A percentile compares a stretch with the other conserved stretches of the same genome.
phyloP scores from a whole-genome alignment of 495 filamentous ascomycete species.

The Talaromyces ruber region DNA sequence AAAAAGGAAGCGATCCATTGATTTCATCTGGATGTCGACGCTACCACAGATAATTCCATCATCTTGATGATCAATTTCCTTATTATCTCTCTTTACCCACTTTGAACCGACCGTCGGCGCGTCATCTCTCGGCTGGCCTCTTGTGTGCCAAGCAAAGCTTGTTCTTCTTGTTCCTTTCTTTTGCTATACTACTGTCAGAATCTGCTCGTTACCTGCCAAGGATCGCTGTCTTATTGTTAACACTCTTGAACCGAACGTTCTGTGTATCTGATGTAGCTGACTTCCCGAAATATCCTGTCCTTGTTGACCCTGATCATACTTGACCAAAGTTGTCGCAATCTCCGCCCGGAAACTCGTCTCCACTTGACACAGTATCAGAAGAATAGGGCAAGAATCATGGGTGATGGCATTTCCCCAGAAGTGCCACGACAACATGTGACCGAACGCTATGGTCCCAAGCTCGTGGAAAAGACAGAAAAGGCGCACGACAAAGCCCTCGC shows the following conservation, averaged over 20 bases:
- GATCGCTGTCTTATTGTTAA: neutral
- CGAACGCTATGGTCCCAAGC: constrained; percentile 28
- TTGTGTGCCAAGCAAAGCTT: constrained; percentile 1
- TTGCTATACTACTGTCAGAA: neutral
- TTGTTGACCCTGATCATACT: neutral
- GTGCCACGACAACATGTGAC: constrained; percentile 1
- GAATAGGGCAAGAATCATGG: neutral
- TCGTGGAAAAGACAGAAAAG: constrained; percentile 50
- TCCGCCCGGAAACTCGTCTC: neutral
- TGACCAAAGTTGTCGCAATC: neutral
- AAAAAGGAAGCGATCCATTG: neutral
- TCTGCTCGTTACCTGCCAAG: neutral
- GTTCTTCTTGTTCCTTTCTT: neutral
- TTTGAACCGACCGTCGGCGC: neutral
- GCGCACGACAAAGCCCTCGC: constrained; percentile 41
- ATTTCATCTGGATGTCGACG: neutral
- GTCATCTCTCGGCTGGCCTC: neutral
- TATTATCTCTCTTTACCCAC: neutral
- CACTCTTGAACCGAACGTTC: neutral
- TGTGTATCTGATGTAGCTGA: neutral
- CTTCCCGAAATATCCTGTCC: neutral
- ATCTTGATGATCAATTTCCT: neutral
- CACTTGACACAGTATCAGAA: neutral
- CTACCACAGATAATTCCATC: neutral
- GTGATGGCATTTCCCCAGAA: neutral